Conservation (phyloP, 2,329 filamentous ascomycete species). For the Neofusicoccum laricinum region DNA sequence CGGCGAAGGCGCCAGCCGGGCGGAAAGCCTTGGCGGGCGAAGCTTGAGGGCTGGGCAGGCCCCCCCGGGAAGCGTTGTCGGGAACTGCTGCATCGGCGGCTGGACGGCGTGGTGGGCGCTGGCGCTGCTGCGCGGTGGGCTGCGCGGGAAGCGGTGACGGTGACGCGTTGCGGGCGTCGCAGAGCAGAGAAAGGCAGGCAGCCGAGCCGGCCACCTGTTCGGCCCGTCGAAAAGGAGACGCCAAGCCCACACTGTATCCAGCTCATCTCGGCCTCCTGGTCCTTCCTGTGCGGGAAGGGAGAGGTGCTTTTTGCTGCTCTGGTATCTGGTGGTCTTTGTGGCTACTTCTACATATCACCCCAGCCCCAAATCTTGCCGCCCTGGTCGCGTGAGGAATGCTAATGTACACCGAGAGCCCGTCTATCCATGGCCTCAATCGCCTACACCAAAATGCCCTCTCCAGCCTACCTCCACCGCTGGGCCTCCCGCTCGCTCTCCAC, state of each 20-base stretch:
- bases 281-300: background rate
- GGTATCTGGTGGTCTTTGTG: background rate
- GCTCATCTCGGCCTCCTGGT: background rate
- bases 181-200: too few species aligned
- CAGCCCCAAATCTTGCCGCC: background rate
- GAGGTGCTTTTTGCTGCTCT: background rate
- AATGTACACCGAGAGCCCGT: too few species aligned
- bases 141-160: background rate
- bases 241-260: background rate
- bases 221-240: background rate
- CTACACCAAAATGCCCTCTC: background rate
- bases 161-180: background rate
- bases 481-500: slow-evolving; percentile 60
- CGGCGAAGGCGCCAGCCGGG: background rate
- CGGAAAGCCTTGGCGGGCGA: background rate
- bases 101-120: too few species aligned
- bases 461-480: slow-evolving; percentile 28
- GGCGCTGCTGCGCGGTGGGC: too few species aligned
- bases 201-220: too few species aligned
- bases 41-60: background rate
- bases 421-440: background rate
- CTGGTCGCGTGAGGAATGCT: background rate
- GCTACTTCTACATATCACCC: background rate
- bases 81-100: too few species aligned
- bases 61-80: background rate